Percentiles rank a stretch among this genome's conserved stretches.
phyloP scores from a whole-genome alignment of 2,329 filamentous ascomycete species.

The Fusarium sarcochroum region DNA sequence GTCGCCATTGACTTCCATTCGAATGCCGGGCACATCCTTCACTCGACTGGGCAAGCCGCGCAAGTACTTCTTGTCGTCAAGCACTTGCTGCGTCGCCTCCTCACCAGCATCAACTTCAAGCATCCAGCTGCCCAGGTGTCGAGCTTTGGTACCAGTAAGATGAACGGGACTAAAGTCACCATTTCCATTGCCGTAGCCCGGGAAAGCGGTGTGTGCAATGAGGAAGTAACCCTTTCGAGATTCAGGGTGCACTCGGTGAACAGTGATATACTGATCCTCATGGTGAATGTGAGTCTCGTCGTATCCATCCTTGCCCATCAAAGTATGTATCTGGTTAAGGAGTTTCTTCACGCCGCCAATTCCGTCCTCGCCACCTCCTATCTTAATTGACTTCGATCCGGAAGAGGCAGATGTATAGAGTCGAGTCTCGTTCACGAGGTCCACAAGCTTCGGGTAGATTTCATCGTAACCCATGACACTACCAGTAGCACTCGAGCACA shows the following conservation, averaged over 20 bases:
- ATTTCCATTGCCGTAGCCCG: conserved; percentile 88
- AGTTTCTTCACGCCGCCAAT: conserved; percentile 94
- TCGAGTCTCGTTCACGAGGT: conserved; percentile 90
- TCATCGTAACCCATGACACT: conserved; percentile 99
- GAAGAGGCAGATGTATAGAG: conserved; percentile 86
- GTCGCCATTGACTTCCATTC: conserved; percentile 77
- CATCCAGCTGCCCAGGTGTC: conserved; percentile 90
- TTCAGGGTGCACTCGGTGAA: conserved; percentile 93
- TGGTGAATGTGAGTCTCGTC: conserved; percentile 97
- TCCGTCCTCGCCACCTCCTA: conserved; percentile 81
- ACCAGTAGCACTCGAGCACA: conserved; percentile 94
- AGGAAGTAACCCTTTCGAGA: conserved; percentile 95
- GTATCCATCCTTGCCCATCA: conserved; percentile 96
- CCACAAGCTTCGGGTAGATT: conserved; percentile 92
- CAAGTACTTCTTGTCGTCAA: conserved; percentile 79
- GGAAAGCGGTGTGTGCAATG: conserved; percentile 96
- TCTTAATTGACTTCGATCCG: conserved; percentile 67
- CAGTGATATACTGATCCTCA: conserved; percentile 94
- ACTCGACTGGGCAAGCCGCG: conserved; percentile 88
- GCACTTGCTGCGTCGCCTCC: conserved; percentile 74
- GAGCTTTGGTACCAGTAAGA: conserved; percentile 86
- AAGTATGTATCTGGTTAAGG: conserved; percentile 92
- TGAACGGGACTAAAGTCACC: conserved; percentile 84
- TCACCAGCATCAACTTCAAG: conserved; percentile 87
- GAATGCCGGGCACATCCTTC: conserved; percentile 79